These are phyloP conservation scores for Penstemon newberryi DNA, from an alignment of 257 asterid species.

Conservation along the genomic window DNA sequence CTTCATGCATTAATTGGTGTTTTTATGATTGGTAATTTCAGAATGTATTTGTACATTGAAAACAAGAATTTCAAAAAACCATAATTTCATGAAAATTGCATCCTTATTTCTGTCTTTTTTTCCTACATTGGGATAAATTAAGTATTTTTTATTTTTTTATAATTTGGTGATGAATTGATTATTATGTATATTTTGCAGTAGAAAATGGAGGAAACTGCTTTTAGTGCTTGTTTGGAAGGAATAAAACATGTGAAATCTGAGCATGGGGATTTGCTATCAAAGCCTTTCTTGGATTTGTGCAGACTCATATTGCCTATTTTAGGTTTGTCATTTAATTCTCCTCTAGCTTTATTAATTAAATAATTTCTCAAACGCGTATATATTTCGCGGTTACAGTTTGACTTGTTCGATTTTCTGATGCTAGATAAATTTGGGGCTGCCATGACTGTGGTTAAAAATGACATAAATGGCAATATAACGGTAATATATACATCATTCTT, in stretches of 20 bases:
- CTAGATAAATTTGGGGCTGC: constrained; percentile 85
- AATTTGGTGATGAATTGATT: no score
- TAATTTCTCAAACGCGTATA: no score
- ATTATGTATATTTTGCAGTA: constrained; percentile 19
- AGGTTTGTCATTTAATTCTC: constrained; percentile 42
- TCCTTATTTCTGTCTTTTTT: no score
- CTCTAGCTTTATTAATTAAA: background rate
- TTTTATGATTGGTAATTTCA: no score
- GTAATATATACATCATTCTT: constrained; percentile 25
- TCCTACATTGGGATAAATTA: no score
- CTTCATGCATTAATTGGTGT: no score
- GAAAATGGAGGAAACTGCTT: constrained; percentile 59
- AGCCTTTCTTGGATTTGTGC: constrained; percentile 82
- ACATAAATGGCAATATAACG: constrained; percentile 68
- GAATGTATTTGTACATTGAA: no score
- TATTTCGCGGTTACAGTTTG: background rate
- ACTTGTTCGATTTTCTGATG: constrained; percentile 22
- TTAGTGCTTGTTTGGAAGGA: constrained; percentile 66
- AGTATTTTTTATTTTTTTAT: no score
- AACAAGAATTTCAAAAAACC: no score
- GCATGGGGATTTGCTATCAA: constrained; percentile 65
- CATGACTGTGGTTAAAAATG: constrained; percentile 77
- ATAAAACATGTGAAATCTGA: constrained; percentile 65
- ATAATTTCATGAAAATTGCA: no score
- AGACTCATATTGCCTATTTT: constrained; percentile 73